phyloP scores from a whole-genome alignment of 345 rosid genomes.

The Eucalyptus shirleyi region DNA sequence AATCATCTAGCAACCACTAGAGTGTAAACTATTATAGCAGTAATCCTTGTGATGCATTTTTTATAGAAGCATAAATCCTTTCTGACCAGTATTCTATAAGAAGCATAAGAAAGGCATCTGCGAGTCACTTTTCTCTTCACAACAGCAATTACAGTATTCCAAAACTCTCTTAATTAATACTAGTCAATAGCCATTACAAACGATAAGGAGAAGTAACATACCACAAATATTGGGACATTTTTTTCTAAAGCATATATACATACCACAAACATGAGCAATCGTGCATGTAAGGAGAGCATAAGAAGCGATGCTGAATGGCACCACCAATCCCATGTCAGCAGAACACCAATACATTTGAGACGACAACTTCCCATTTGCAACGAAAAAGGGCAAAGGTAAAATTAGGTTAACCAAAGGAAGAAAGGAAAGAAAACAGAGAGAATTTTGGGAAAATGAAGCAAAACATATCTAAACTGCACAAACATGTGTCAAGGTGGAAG shows the following conservation, averaged over 20 bases:
- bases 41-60: not conserved
- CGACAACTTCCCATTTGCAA: slow-evolving; percentile 75
- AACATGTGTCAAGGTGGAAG: slow-evolving; percentile 99
- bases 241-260: not conserved
- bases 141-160: not conserved
- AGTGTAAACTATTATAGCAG: not conserved
- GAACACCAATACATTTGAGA: slow-evolving; percentile 93
- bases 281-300: slow-evolving; percentile 76
- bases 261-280: slow-evolving; percentile 93
- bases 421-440: not conserved
- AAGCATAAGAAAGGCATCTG: not conserved
- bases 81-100: not conserved
- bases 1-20: not conserved
- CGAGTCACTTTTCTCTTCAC: not conserved
- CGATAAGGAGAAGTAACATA: not conserved
- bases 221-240: not conserved
- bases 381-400: slow-evolving; percentile 36
- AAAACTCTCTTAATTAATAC: not conserved
- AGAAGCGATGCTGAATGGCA: slow-evolving; percentile 89
- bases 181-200: too few species aligned
- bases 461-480: slow-evolving; percentile 42
- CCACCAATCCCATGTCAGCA: slow-evolving; percentile 94
- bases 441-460: not conserved
- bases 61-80: not conserved
- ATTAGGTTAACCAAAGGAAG: not conserved